Evolutionary conservation across 805 yeast genomes (phyloP).

Genomic region (Yamadazyma scolyti): DNA sequence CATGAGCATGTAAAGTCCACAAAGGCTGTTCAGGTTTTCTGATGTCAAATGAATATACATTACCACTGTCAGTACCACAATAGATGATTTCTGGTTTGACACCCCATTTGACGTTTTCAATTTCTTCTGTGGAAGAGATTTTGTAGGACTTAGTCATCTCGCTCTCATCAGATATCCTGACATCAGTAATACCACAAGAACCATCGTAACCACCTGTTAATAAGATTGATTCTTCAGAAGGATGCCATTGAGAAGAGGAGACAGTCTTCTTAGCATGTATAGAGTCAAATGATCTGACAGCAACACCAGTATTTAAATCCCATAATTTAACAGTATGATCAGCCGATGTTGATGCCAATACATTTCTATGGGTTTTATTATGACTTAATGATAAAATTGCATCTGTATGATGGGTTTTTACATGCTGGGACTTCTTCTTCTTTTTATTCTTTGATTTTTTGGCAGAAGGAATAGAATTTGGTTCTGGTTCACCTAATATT

Average conservation of each 20-base stretch:
- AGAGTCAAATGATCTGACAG: slow-evolving; percentile 69
- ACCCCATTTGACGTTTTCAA: slow-evolving; percentile 77
- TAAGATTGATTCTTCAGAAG: slow-evolving; percentile 58
- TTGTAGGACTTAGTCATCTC: slow-evolving; percentile 62
- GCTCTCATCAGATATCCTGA: slow-evolving; percentile 63
- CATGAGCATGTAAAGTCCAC: slow-evolving; percentile 98
- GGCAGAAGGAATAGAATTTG: slow-evolving; percentile 35
- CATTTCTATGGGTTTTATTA: slow-evolving; percentile 74
- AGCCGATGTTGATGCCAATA: slow-evolving; percentile 92
- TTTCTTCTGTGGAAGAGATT: slow-evolving; percentile 69
- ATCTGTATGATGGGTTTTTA: slow-evolving; percentile 82
- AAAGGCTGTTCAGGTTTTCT: slow-evolving; percentile 65
- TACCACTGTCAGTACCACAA: slow-evolving; percentile 91
- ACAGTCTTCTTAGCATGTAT: slow-evolving; percentile 81
- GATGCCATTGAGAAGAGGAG: slow-evolving; percentile 85
- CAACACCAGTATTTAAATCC: slow-evolving; percentile 76
- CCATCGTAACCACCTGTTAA: slow-evolving; percentile 94
- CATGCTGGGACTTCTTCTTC: slow-evolving; percentile 50
- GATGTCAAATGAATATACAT: slow-evolving; percentile 83
- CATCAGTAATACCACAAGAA: slow-evolving; percentile 78
- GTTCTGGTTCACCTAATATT: slow-evolving; percentile 76
- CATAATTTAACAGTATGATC: slow-evolving; percentile 92
- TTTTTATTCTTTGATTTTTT: slow-evolving; percentile 47
- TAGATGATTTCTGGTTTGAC: slow-evolving; percentile 52
- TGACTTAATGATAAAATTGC: slow-evolving; percentile 87